These are phyloP conservation scores for Hymenoscyphus fraxineus DNA, from an alignment of 2,329 filamentous ascomycete species.

Conservation along the genomic window DNA sequence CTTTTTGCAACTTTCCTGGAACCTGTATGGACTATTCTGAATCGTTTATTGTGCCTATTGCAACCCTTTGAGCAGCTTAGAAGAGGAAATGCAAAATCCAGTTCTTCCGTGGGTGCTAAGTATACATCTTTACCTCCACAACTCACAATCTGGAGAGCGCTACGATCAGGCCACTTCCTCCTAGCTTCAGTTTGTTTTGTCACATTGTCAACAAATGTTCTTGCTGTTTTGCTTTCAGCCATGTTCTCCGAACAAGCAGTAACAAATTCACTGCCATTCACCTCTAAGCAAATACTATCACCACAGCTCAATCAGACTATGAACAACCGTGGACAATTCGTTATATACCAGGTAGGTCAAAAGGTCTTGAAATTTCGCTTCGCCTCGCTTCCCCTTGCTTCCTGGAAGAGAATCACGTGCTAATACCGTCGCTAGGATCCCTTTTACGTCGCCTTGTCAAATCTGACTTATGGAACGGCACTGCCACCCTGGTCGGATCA, in stretches of 20 bases:
- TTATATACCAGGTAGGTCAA: conserved; percentile 3
- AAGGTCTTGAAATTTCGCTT: too few species aligned
- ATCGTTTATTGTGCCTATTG: conserved; percentile 49
- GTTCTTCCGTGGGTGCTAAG: conserved; percentile 40
- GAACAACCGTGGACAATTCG: background rate
- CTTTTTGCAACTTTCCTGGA: conserved; percentile 53
- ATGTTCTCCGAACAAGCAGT: conserved; percentile 43
- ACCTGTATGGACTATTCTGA: conserved; percentile 53
- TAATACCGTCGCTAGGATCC: conserved; percentile 35
- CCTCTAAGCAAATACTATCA: conserved; percentile 4
- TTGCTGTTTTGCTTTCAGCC: conserved; percentile 49
- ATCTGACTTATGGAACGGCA: conserved; percentile 40
- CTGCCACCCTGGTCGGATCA: conserved; percentile 49
- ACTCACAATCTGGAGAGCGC: conserved; percentile 44
- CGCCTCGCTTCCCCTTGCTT: too few species aligned
- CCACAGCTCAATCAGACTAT: conserved; percentile 16
- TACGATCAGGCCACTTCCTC: conserved; percentile 43
- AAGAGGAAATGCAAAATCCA: conserved; percentile 37
- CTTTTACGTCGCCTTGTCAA: conserved; percentile 44
- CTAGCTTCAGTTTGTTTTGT: conserved; percentile 46
- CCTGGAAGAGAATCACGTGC: too few species aligned
- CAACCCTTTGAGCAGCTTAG: conserved; percentile 52
- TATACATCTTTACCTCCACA: conserved; percentile 57
- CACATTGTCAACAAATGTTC: conserved; percentile 48
- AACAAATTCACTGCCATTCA: conserved; percentile 7